Evolutionary conservation across 805 yeast species (phyloP).

Genomic region (Metschnikowia similis): DNA sequence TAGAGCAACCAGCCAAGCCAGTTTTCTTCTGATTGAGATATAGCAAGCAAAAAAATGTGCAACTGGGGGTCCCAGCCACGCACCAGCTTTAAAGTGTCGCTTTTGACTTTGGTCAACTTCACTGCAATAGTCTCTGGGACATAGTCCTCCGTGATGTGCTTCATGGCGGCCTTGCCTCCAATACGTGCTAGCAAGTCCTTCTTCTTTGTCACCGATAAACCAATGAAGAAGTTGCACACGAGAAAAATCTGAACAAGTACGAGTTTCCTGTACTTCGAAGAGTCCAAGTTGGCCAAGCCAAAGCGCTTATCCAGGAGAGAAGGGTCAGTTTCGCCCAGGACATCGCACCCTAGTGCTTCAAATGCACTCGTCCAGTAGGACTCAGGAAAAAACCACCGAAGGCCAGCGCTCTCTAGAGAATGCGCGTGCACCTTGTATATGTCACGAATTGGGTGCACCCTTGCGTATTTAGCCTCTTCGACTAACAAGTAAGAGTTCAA

Average conservation of each 20-base stretch:
- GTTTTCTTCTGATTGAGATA: constrained; percentile 25
- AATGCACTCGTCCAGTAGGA: constrained; percentile 32
- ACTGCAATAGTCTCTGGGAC: constrained; percentile 22
- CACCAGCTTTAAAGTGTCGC: constrained; percentile 21
- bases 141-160: constrained; percentile 34
- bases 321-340: constrained; percentile 10
- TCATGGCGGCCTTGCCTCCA: constrained; percentile 26
- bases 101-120: constrained; percentile 23
- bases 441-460: constrained; percentile 17
- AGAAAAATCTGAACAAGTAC: constrained; percentile 30
- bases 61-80: constrained; percentile 24
- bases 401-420: constrained; percentile 13
- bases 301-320: constrained; percentile 19
- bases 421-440: constrained; percentile 12
- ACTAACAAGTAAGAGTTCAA: constrained; percentile 27
- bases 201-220: constrained; percentile 23
- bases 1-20: constrained; percentile 42
- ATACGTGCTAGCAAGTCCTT: constrained; percentile 18
- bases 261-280: constrained; percentile 23
- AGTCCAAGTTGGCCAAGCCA: constrained; percentile 23
- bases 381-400: constrained; percentile 32
- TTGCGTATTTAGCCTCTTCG: constrained; percentile 25
- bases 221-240: constrained; percentile 27
- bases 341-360: constrained; percentile 16
- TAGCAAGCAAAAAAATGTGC: constrained; percentile 24